Evolutionary conservation across 225 moss, liverwort and hornwort species (phyloP).

Genomic region (Straminergon stramineum): DNA sequence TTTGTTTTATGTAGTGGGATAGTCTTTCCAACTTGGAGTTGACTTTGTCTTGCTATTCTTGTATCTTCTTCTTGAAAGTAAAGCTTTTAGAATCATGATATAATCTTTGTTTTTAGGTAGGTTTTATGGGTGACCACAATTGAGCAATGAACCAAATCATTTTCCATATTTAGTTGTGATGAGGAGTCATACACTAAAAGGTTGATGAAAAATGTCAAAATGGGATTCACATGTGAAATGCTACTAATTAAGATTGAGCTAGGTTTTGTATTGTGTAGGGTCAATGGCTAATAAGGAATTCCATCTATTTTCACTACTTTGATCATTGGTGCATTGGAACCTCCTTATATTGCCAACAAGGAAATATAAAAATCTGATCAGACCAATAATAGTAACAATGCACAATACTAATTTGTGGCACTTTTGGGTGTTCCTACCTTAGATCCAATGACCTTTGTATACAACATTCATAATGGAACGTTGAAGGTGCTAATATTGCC

Average conservation of each 20-base stretch:
- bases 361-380: no score
- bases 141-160: not conserved
- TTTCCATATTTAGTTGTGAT: not conserved
- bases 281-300: not conserved
- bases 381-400: no score
- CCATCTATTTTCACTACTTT: not conserved
- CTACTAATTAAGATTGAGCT: not conserved
- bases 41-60: no score
- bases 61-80: no score
- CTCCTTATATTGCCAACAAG: no score
- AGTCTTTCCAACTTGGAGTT: no score
- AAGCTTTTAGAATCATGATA: no score
- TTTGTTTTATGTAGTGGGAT: not conserved
- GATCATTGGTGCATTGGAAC: no score
- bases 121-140: not conserved
- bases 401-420: no score
- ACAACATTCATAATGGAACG: no score
- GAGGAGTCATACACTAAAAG: rapidly evolving
- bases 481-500: not conserved
- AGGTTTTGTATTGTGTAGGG: not conserved
- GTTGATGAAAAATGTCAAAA: not conserved
- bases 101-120: not conserved
- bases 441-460: not conserved
- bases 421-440: no score
- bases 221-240: not conserved